Evolutionary conservation across 495 filamentous ascomycete genomes (phyloP).

Genomic region (Neurospora tetrasperma): DNA sequence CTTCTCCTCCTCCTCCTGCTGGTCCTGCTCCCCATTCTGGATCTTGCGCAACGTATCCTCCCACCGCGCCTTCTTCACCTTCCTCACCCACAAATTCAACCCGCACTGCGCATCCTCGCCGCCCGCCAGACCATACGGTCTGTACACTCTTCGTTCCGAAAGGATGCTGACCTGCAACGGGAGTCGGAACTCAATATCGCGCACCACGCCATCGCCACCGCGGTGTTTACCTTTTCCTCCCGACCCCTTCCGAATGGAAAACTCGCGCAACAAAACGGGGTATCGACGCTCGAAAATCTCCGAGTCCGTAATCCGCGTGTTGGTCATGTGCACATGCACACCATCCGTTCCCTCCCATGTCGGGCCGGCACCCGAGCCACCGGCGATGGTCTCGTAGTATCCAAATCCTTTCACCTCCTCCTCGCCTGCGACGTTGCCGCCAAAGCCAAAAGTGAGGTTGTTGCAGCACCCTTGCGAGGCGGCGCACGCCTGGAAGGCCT

Average conservation of each 20-base stretch:
- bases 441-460: slow-evolving; percentile 78
- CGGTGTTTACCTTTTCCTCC: slow-evolving; percentile 66
- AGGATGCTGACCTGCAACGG: slow-evolving; percentile 84
- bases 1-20: slow-evolving; percentile 11
- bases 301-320: slow-evolving; percentile 91
- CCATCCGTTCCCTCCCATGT: slow-evolving; percentile 83
- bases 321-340: slow-evolving; percentile 98
- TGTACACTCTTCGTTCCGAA: slow-evolving; percentile 75
- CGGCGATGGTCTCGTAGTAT: slow-evolving; percentile 96
- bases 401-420: slow-evolving; percentile 67
- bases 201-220: slow-evolving; percentile 82
- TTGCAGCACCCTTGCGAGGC: slow-evolving; percentile 91
- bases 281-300: slow-evolving; percentile 96
- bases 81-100: slow-evolving; percentile 78
- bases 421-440: slow-evolving; percentile 60
- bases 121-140: slow-evolving; percentile 83
- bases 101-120: slow-evolving; percentile 73
- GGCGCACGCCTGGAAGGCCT: slow-evolving; percentile 81
- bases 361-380: slow-evolving; percentile 79
- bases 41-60: slow-evolving; percentile 30
- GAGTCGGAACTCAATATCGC: slow-evolving; percentile 91
- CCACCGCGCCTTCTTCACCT: slow-evolving; percentile 41
- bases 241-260: slow-evolving; percentile 58
- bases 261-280: slow-evolving; percentile 76
- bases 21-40: slow-evolving; percentile 18